phyloP scores from a whole-genome alignment of 2,329 filamentous ascomycete genomes.

The Orbilia oligospora region DNA sequence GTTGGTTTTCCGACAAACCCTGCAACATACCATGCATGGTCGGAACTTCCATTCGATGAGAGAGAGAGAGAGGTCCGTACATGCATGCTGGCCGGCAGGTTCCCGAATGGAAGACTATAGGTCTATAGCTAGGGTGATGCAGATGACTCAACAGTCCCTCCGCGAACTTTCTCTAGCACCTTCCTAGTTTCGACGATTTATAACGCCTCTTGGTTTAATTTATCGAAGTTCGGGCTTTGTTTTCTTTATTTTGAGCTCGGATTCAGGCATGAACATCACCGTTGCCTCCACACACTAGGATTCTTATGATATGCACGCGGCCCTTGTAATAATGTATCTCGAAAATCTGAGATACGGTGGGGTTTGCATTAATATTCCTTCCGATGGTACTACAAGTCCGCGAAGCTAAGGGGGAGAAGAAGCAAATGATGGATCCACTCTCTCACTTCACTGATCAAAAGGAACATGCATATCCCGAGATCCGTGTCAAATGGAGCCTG shows the following conservation, averaged over 20 bases:
- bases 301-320: too few relatives aligned
- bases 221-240: not conserved
- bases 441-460: too few relatives aligned
- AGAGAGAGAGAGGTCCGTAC: not conserved
- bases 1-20: not conserved
- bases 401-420: too few relatives aligned
- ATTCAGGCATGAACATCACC: too few relatives aligned
- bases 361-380: too few relatives aligned
- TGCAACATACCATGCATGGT: constrained; percentile 5
- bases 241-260: too few relatives aligned
- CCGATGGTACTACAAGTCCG: too few relatives aligned
- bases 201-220: not conserved
- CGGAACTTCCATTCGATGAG: not conserved
- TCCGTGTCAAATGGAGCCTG: not conserved
- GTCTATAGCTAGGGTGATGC: not conserved
- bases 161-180: not conserved
- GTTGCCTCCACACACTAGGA: too few relatives aligned
- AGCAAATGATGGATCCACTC: too few relatives aligned
- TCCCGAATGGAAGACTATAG: constrained; percentile 12
- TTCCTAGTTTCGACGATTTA: not conserved
- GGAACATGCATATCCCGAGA: too few relatives aligned
- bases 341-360: too few relatives aligned
- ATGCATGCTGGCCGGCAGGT: not conserved
- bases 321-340: too few relatives aligned
- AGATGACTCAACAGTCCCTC: not conserved